Evolutionary conservation across 2,329 filamentous ascomycete species (phyloP), one percentile per base, ranked within the genome.

Genomic region (Diaporthe sp.): DNA sequence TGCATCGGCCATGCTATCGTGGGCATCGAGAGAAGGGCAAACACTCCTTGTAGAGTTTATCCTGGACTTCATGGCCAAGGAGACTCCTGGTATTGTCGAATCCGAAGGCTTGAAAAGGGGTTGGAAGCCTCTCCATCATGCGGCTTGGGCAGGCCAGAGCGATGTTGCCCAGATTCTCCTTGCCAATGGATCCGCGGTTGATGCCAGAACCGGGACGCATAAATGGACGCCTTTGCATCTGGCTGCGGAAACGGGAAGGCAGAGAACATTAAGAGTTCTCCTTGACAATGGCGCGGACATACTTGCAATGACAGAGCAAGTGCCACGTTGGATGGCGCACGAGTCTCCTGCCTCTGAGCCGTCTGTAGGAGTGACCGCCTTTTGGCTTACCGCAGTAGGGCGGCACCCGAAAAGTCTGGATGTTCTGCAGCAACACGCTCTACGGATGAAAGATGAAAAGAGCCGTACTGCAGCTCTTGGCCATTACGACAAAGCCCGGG

Each of bases 71-170:
- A 38, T 67, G 12, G 42, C 19, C 13, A 47, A 38, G 4, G 42
- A 67, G 1, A 35, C 19, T 6, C 42, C 45, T 10, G 45, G 25
- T 1, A 25, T 67, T 19, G 22, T 67, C 30, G 45, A 67, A 3
- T 67, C 42, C 10, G 6, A 19, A 12, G 30, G 28, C 28, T 7
- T n/a, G 22, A 52, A 17, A 13, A 67, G 4, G 15, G 40, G 61
- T 4, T 52, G 61, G 61, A 67, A 17, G 22, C 30, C 61, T 10
- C 25, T 67, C 12, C 61, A 67, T 50, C 61, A 52, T 35, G 61
- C 61, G 9, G 42, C 61, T 8, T 38, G 42, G 28, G 61, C 7
- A 19, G 45, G 61, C 12, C 28, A 67, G 6, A 25, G 28, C 22
- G 12, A 38, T 3, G 45, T 52, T 40, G n/a, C 10, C 12, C 8